Evolutionary conservation across 2,329 filamentous ascomycete species (phyloP), one percentile per base, ranked within the genome.

Genomic region (Neonectria punicea): DNA sequence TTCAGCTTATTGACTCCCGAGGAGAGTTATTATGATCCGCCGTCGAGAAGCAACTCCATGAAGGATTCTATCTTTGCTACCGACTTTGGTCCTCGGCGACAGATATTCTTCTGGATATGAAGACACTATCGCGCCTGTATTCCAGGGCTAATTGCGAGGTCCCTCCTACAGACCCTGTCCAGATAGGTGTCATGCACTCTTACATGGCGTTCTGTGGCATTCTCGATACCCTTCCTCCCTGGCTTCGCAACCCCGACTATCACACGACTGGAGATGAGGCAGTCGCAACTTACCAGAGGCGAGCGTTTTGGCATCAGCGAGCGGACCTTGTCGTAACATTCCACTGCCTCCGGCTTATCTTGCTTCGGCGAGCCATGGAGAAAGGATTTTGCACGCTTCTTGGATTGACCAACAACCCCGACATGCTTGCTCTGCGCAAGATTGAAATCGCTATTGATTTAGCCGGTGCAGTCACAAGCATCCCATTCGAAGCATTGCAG

Each of bases 361-460:
- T 67, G 3, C 44, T 65, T 1, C 58, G 22, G 2, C 41, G 50
- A 7, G 65, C 65, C 1, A 47, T 44, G 10, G 36, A 59, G 28
- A 62, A 55, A 5, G 58, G 58, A 2, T n/a, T 67, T 13, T 62
- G 58, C 28, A 7, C 47, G 4, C 41, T 67, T 1, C 49, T 67
- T 10, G 65, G 65, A 11, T 18, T 67, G n/a, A 67, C 58, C 1
- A 20, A 36, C 16, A 46, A 67, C 9, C 18, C 20, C 7, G 46
- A 60, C n/a, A 63, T 66, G 65, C 55, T 66, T 13, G 58, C 58
- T 8, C 22, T 67, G 14, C 62, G 65, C 7, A 67, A 63, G 25
- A 63, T 66, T 14, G 63, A 66, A 6, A 62, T 67, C 14, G 62
- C 63, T 0, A 62, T 46, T 22, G 63, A 66, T 8, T 44, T 67